A percentile compares a stretch with the other conserved stretches of the same genome.
Evolutionary conservation across 2,329 filamentous ascomycete species (phyloP).

Genomic region (Ophiosphaerella herpotricha): DNA sequence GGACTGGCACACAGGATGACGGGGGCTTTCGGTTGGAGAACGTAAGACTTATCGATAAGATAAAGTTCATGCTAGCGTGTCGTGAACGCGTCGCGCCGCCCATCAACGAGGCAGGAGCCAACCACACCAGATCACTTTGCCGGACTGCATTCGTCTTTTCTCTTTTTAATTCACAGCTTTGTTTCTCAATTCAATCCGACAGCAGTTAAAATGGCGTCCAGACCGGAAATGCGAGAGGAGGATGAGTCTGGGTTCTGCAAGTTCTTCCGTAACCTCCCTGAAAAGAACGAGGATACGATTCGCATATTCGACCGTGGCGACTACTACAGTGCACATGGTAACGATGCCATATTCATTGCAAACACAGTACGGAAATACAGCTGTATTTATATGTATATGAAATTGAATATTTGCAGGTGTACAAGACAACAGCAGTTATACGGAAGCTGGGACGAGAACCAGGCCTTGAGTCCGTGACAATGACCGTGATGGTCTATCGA

Average conservation of each 20-base stretch:
- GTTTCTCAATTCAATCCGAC: too few relatives aligned
- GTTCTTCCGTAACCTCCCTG: constrained; percentile 86
- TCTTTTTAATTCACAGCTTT: too few relatives aligned
- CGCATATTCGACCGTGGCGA: constrained; percentile 93
- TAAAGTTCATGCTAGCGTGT: too few relatives aligned
- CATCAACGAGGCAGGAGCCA: too few relatives aligned
- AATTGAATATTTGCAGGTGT: constrained; percentile 64
- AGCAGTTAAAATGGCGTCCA: constrained; percentile 53
- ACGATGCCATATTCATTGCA: constrained; percentile 83
- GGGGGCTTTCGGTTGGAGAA: too few relatives aligned
- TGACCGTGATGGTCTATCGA: constrained; percentile 92
- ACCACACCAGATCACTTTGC: too few relatives aligned
- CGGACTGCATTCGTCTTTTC: too few relatives aligned
- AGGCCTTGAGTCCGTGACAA: constrained; percentile 89
- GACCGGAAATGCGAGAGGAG: constrained; percentile 73
- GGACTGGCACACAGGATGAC: too few relatives aligned
- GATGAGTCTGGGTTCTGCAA: constrained; percentile 97
- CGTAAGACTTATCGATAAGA: too few relatives aligned
- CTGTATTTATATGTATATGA: background rate
- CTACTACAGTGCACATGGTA: constrained; percentile 92
- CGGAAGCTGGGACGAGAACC: constrained; percentile 84
- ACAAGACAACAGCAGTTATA: constrained; percentile 96
- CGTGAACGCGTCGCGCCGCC: too few relatives aligned
- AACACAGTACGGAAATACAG: constrained; percentile 62
- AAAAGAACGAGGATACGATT: constrained; percentile 73